A percentile compares a stretch with the other conserved stretches of the same genome.
These are phyloP conservation scores for Zymoseptoria tritici DNA, from an alignment of 2,329 filamentous ascomycete genomes.

Conservation along the genomic window DNA sequence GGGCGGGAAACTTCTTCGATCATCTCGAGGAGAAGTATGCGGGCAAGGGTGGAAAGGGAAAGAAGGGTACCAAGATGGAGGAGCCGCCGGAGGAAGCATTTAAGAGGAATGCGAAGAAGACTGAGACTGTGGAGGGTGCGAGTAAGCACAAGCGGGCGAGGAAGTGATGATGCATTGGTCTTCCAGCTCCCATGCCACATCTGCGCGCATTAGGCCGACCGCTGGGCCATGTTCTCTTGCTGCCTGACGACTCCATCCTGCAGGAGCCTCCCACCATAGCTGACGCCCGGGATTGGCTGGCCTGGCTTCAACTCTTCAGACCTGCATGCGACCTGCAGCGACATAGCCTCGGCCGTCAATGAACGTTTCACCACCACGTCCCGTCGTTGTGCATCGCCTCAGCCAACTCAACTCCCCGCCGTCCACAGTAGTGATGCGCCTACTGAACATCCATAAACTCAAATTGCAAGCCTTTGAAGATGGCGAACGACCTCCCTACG, in stretches of 20 bases:
- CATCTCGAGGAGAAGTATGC: conserved; percentile 70
- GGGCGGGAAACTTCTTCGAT: conserved; percentile 57
- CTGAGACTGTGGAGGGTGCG: conserved; percentile 6
- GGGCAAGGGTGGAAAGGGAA: conserved; percentile 37
- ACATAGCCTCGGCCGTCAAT: not conserved
- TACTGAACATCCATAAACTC: conserved; percentile 12
- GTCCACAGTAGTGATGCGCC: conserved; percentile 4
- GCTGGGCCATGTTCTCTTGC: too few relatives aligned
- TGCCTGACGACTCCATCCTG: too few relatives aligned
- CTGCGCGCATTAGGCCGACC: too few relatives aligned
- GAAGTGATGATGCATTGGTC: conserved; percentile 2
- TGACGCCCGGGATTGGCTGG: not conserved
- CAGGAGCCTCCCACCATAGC: too few relatives aligned
- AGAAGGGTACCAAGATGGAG: conserved; percentile 45
- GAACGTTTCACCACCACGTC: not conserved
- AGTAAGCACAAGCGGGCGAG: conserved; percentile 18
- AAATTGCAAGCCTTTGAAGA: conserved; percentile 11
- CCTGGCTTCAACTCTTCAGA: not conserved
- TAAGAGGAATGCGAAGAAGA: conserved; percentile 33
- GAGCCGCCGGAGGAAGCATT: conserved; percentile 60
- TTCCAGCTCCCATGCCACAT: not conserved
- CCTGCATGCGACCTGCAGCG: not conserved
- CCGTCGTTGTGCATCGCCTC: not conserved
- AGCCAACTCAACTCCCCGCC: not conserved
- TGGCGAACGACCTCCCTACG: conserved; percentile 10